Base-by-base conservation (phyloP, 1,284 basidiomycete species). In the Papiliotrema terrestris region DNA sequence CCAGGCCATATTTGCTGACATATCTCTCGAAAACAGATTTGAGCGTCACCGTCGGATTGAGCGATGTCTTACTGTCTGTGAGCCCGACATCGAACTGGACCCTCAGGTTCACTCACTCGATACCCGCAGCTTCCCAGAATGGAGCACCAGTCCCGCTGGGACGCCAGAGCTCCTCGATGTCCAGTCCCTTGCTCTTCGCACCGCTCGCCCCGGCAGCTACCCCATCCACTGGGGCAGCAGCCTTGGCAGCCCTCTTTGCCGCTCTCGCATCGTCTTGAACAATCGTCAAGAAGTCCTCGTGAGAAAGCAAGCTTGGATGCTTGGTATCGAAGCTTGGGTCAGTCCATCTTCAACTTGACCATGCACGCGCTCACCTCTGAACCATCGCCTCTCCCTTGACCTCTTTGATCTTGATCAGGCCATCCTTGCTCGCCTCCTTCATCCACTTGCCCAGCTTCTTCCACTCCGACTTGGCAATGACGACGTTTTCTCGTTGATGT, bases 371-470 rank as follows among this genome's bases (percentile, higher is more conserved):
- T 52, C 37, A 74, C 69, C 57, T 49, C 22, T 63, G 60, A 19
- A 76, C 64, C 3, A 63, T 61, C 2, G 69, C 62, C 38, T 74
- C 89, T 0, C 84, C 82, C 58, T 86, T 85, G 15, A 80, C 79
- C 46, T 88, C 83, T 69, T 94, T 95, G 25, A 87, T 78, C 19
- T 83, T 83, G 29, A 94, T 62, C 17, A 93, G 69, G 0, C 82
- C 83, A 5, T 84, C 83, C 69, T 91, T 92, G 57, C 87, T 85
- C 4, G 81, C 78, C 20, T 81, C 68, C 68, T 89, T 91, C 67
- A 94, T 80, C 76, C 93, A 91, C 1, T 84, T 80, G 2, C 85
- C 82, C 19, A 93, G 80, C 41, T 89, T 89, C 74, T 92, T 94
- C 79, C 86, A 82, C 8, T 82, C 81, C 2, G 63, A 67, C 26